Percentiles rank a stretch among this genome's conserved stretches.
Conservation (phyloP, 805 yeast species). For the Saccharomyces mikatae region DNA sequence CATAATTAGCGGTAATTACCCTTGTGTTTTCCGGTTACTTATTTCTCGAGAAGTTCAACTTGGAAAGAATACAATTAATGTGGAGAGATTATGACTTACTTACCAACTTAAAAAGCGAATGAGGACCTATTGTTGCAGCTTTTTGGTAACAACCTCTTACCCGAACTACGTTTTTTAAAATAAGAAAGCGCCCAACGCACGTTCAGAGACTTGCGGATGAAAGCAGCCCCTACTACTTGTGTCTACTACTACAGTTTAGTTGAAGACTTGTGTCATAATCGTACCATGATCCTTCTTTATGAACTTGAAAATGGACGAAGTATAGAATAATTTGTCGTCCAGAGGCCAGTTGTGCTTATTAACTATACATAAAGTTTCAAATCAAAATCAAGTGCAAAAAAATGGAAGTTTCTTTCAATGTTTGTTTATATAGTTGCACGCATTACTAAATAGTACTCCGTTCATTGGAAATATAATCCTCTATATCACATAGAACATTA, state of each 20-base stretch:
- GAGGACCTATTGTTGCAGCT: not conserved
- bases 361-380: too few relatives aligned
- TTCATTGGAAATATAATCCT: not conserved
- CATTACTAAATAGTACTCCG: not conserved
- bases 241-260: too few relatives aligned
- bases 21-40: not conserved
- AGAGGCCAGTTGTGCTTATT: too few relatives aligned
- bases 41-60: not conserved
- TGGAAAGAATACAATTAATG: not conserved
- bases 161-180: not conserved
- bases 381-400: too few relatives aligned
- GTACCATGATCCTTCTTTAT: too few relatives aligned
- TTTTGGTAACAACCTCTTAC: not conserved
- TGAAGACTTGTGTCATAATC: not conserved
- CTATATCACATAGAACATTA: not conserved
- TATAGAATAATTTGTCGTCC: too few relatives aligned
- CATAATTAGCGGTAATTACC: conserved; percentile 8
- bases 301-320: too few relatives aligned
- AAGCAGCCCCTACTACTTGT: not conserved
- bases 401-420: too few relatives aligned
- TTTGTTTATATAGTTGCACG: not conserved
- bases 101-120: not conserved
- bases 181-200: not conserved
- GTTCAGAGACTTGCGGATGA: not conserved
- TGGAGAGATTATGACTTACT: not conserved